phyloP scores from a whole-genome alignment of 148 eudicot species.

The Rhododendron simsii region DNA sequence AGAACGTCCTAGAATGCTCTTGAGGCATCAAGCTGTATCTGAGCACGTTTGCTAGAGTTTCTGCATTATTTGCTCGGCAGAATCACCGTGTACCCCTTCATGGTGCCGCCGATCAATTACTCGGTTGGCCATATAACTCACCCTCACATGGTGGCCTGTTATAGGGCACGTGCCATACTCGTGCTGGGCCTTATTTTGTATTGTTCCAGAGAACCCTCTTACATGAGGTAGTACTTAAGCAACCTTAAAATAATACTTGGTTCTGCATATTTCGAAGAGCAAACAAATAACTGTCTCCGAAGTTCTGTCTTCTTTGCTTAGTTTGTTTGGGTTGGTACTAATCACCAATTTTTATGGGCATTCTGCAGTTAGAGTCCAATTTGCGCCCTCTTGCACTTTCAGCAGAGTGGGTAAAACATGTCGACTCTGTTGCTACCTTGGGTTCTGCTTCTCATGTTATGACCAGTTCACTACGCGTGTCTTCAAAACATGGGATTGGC shows the following conservation, averaged over 20 bases:
- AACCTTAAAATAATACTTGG: background rate
- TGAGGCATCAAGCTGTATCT: too few species aligned
- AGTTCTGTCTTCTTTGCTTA: constrained; percentile 1
- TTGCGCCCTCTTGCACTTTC: constrained; percentile 62
- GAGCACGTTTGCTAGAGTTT: too few species aligned
- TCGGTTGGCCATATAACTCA: background rate
- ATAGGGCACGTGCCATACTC: background rate
- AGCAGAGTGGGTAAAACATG: constrained; percentile 74
- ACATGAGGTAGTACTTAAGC: background rate
- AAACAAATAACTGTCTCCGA: background rate
- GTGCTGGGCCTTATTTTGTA: background rate
- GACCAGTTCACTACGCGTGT: constrained; percentile 38
- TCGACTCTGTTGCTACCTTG: constrained; percentile 62
- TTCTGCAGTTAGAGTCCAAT: constrained; percentile 75
- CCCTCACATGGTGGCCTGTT: background rate
- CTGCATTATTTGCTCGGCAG: background rate
- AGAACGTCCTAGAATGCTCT: too few species aligned
- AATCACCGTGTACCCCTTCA: background rate
- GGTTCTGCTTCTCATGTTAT: constrained; percentile 77
- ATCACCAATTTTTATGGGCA: background rate
- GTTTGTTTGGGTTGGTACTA: constrained; percentile 11
- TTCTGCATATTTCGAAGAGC: background rate
- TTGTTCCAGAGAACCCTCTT: background rate
- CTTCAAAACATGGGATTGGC: constrained; percentile 45
- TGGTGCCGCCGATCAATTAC: background rate